Evolutionary conservation across 2,329 filamentous ascomycete genomes (phyloP).

Genomic region (Pseudonectria foliicola): DNA sequence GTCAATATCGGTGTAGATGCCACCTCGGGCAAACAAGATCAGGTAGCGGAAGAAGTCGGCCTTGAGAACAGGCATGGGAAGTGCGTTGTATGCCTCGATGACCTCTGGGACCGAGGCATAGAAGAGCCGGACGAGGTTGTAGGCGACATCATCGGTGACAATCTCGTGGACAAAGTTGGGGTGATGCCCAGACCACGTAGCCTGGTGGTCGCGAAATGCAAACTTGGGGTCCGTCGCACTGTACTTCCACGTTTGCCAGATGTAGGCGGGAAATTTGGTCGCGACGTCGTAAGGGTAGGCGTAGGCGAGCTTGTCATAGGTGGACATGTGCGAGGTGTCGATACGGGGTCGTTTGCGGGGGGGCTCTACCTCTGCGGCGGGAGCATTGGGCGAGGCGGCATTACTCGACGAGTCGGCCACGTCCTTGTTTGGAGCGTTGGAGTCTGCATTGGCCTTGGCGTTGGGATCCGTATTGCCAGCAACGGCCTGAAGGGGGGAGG

Average conservation of each 20-base stretch:
- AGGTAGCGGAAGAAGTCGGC: constrained; percentile 75
- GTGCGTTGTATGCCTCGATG: constrained; percentile 64
- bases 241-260: constrained; percentile 99
- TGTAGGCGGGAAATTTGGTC: constrained; percentile 88
- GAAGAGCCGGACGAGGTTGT: constrained; percentile 74
- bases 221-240: constrained; percentile 74
- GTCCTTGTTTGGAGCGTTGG: constrained; percentile 7
- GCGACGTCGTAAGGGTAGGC: constrained; percentile 90
- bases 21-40: constrained; percentile 54
- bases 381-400: constrained; percentile 9
- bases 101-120: constrained; percentile 79
- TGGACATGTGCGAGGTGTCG: constrained; percentile 64
- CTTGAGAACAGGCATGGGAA: constrained; percentile 69
- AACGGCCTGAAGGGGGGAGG: constrained; percentile 1
- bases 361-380: constrained; percentile 12
- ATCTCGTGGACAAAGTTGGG: constrained; percentile 94
- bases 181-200: constrained; percentile 81
- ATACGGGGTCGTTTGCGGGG: constrained; percentile 39
- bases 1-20: constrained; percentile 85
- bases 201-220: constrained; percentile 73
- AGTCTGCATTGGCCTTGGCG: neutral
- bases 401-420: constrained; percentile 16
- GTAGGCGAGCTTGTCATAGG: constrained; percentile 78
- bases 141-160: constrained; percentile 82
- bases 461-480: neutral